Evolutionary conservation across 1,284 basidiomycete genomes (phyloP).

Genomic region (Puccinia novopanici): DNA sequence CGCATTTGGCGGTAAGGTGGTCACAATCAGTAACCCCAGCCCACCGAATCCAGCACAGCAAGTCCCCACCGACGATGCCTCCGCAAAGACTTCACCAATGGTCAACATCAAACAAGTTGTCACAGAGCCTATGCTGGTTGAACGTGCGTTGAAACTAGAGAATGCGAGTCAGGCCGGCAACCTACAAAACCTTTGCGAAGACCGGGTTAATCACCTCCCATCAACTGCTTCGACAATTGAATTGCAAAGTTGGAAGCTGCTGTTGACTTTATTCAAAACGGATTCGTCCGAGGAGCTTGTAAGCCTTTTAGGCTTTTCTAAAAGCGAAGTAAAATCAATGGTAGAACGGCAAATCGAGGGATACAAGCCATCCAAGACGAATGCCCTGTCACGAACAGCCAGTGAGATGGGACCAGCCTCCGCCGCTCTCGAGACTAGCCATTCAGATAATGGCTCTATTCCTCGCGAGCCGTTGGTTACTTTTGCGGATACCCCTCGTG

Average conservation of each 20-base stretch:
- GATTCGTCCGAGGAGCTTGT: slow-evolving; percentile 88
- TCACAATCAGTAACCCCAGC: slow-evolving; percentile 69
- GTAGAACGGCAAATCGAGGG: slow-evolving; percentile 79
- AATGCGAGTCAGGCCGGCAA: slow-evolving; percentile 68
- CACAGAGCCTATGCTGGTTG: slow-evolving; percentile 75
- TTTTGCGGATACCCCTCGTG: slow-evolving; percentile 58
- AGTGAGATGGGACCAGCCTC: slow-evolving; percentile 66
- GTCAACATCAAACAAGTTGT: slow-evolving; percentile 68
- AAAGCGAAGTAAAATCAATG: slow-evolving; percentile 76
- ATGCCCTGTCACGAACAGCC: slow-evolving; percentile 59
- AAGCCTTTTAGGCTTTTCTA: slow-evolving; percentile 87
- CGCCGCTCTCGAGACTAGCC: slow-evolving; percentile 72
- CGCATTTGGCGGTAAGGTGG: slow-evolving; percentile 88
- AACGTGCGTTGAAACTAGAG: slow-evolving; percentile 74
- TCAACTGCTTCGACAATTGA: slow-evolving; percentile 58
- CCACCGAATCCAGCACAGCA: slow-evolving; percentile 59
- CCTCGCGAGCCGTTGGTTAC: slow-evolving; percentile 56
- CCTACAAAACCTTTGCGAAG: slow-evolving; percentile 70
- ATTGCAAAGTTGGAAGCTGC: slow-evolving; percentile 79
- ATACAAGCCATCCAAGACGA: slow-evolving; percentile 64
- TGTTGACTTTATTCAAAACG: slow-evolving; percentile 83
- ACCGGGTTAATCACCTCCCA: slow-evolving; percentile 62
- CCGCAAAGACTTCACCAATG: slow-evolving; percentile 69
- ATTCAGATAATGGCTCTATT: slow-evolving; percentile 59
- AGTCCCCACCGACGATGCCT: slow-evolving; percentile 65